Evolutionary conservation across 257 asterid genomes (phyloP).

Genomic region (Capsicum baccatum): DNA sequence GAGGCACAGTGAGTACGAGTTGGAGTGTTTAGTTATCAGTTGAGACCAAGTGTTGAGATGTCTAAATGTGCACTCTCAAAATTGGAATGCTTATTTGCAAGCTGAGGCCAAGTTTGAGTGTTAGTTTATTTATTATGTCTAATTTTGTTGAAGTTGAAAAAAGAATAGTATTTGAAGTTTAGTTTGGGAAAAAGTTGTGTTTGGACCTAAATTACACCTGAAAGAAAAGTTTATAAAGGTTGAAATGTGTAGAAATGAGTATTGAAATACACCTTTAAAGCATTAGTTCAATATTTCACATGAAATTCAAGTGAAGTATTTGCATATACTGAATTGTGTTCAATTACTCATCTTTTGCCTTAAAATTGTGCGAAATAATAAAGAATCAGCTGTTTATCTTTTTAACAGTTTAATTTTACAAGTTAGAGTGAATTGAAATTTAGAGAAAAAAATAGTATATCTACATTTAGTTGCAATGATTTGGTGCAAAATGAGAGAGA

Average conservation of each 20-base stretch:
- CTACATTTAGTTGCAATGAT: not conserved
- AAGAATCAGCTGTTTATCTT: not conserved
- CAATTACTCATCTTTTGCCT: not conserved
- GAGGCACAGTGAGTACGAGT: too few species aligned
- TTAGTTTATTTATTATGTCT: too few species aligned
- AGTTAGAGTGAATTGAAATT: not conserved
- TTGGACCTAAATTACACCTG: not conserved
- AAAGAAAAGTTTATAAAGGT: not conserved
- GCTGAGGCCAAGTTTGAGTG: too few species aligned
- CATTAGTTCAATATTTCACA: not conserved
- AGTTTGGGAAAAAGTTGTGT: not conserved
- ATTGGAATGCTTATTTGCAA: too few species aligned
- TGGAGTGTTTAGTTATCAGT: too few species aligned
- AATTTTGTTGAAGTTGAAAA: not conserved
- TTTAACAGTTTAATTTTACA: not conserved
- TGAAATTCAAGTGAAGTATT: slow-evolving; percentile 2
- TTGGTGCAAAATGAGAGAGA: not conserved
- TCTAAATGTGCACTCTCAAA: too few species aligned
- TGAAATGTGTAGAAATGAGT: slow-evolving; percentile 3
- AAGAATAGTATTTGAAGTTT: not conserved
- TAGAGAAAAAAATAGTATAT: not conserved
- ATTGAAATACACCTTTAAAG: not conserved
- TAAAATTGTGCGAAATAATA: not conserved
- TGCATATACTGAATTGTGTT: not conserved
- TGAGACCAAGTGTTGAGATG: too few species aligned